A percentile compares a stretch with the other conserved stretches of the same genome.
Evolutionary conservation across 116 monocot species (phyloP).

Genomic region (Thalassia testudinum): DNA sequence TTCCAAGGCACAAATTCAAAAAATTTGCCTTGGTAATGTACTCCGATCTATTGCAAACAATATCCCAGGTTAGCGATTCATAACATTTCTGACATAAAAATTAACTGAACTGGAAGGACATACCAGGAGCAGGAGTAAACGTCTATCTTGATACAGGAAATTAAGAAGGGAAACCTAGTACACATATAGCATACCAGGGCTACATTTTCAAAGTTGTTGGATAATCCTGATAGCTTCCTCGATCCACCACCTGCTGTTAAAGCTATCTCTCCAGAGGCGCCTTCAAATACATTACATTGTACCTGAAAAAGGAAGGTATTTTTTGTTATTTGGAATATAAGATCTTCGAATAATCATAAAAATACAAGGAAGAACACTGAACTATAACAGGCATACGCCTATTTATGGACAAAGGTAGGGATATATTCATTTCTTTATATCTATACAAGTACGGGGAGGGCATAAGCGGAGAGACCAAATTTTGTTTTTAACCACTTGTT

Average conservation of each 20-base stretch:
- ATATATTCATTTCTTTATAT: no score
- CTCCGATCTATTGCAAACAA: slow-evolving; percentile 33
- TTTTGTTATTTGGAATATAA: no score
- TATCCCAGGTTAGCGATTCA: background rate
- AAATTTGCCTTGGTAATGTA: slow-evolving; percentile 71
- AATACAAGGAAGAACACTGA: no score
- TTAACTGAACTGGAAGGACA: background rate
- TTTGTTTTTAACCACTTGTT: no score
- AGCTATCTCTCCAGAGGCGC: slow-evolving; percentile 60
- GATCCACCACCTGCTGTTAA: slow-evolving; percentile 80
- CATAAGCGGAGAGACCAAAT: no score
- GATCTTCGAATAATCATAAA: no score
- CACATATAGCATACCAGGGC: slow-evolving; percentile 46
- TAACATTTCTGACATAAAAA: background rate
- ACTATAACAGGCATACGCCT: no score
- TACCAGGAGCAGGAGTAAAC: background rate
- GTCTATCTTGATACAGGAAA: background rate
- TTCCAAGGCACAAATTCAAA: slow-evolving; percentile 98
- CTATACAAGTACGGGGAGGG: no score
- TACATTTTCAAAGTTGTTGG: slow-evolving; percentile 53
- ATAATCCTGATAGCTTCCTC: slow-evolving; percentile 60
- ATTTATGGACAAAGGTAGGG: no score
- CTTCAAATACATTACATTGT: slow-evolving; percentile 94
- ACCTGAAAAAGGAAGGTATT: slow-evolving; percentile 23
- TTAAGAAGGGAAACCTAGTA: background rate